Percentiles rank a stretch among this genome's conserved stretches.
phyloP scores from a whole-genome alignment of 305 asterid genomes.

The Fraxinus paxiana region DNA sequence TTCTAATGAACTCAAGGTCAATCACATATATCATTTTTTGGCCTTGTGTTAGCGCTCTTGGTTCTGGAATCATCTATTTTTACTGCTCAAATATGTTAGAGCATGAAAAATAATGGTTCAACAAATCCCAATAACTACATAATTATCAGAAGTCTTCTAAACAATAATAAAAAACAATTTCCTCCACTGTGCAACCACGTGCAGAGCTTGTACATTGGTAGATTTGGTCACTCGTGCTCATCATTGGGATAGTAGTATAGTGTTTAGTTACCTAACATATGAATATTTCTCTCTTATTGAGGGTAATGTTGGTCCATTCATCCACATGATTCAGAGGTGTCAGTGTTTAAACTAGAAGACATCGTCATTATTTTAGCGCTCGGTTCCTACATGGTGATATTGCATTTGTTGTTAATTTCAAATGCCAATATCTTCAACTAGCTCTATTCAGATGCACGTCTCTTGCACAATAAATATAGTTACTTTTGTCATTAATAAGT shows the following conservation, averaged over 20 bases:
- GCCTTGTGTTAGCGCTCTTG: background rate
- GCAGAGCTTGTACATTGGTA: slow-evolving; percentile 2
- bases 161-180: background rate
- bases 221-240: background rate
- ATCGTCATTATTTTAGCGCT: background rate
- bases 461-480: background rate
- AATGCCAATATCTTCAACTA: background rate
- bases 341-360: background rate
- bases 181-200: background rate
- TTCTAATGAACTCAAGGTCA: background rate
- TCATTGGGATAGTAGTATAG: background rate
- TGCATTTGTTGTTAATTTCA: background rate
- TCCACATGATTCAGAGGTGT: background rate
- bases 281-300: background rate
- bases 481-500: background rate
- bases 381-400: background rate
- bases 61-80: background rate
- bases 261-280: background rate
- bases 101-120: background rate
- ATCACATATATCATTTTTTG: background rate
- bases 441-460: background rate
- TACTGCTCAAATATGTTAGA: background rate
- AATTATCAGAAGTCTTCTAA: background rate
- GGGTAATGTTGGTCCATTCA: background rate
- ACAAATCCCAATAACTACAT: background rate